Base-by-base conservation (phyloP, 1,284 basidiomycete species). In the Entoloma clypeatum region DNA sequence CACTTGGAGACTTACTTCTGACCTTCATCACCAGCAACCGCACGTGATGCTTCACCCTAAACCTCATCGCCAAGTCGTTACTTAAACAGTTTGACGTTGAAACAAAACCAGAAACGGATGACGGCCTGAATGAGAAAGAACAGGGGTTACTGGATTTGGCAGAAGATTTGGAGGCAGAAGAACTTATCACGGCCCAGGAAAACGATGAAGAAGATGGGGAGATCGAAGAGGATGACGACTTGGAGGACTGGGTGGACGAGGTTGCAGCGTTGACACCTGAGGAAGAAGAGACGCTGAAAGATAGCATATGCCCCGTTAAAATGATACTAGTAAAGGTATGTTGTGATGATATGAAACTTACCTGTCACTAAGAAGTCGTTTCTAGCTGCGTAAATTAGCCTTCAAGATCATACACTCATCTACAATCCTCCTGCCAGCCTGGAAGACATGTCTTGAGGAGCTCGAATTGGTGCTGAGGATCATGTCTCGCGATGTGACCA, bases 401-500 rank as follows among this genome's bases (percentile, higher is more conserved):
- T 59, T 50, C 44, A 57, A 55, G 21, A 56, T 61, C 11, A 53
- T 58, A 14, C 24, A 61, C 51, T 66, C 60, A 0, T 53, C 50
- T 0, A 67, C 59, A 3, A 48, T 50, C n/a, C 45, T 59, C 7
- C 49, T 61, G 0, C 61, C 59, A 1, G 44, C 35, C 0, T 64
- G 62, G 61, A 33, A 51, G 2, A 14, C 19, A 2, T 21, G 39
- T 1, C 33, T 58, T 3, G 24, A 46, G 7, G 46, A 52, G 2
- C 36, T 49, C 16, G 37, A 50, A 0, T 21, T 65, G 7, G 6
- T 21, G 4, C 22, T 37, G 1, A 42, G 41, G 1, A 43, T 56
- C 3, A 55, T 65, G 39, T 61, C 57, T 0, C 53, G 49, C 2
- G 55, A 66, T 36, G 57, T 66, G 4, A 16, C 39, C 11, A 65